phyloP scores from a whole-genome alignment of 495 filamentous ascomycete genomes.

The Copromyces sp. region DNA sequence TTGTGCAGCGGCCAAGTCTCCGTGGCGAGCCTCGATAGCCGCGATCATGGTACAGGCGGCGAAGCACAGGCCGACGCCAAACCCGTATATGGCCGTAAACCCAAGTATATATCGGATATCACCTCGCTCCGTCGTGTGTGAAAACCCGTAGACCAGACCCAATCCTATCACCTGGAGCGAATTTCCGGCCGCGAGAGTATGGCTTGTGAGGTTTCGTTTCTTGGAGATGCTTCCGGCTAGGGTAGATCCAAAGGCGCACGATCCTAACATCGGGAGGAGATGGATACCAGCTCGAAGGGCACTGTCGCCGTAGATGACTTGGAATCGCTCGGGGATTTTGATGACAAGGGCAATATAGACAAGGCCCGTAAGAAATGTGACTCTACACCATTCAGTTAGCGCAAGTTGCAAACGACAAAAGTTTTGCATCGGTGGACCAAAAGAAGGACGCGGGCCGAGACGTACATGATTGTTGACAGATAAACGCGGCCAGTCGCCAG shows the following conservation, averaged over 20 bases:
- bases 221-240: slow-evolving; percentile 35
- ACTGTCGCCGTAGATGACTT: slow-evolving; percentile 42
- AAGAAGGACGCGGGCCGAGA: background rate
- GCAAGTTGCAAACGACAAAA: background rate
- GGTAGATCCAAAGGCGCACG: slow-evolving; percentile 42
- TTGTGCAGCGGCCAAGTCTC: slow-evolving; percentile 44
- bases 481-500: slow-evolving; percentile 30
- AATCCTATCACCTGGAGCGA: slow-evolving; percentile 42
- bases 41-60: slow-evolving; percentile 42
- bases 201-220: slow-evolving; percentile 38
- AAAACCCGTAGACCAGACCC: slow-evolving; percentile 32
- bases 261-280: slow-evolving; percentile 46
- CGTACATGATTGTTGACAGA: slow-evolving; percentile 33
- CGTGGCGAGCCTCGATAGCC: slow-evolving; percentile 34
- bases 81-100: slow-evolving; percentile 44
- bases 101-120: slow-evolving; percentile 33
- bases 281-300: slow-evolving; percentile 45
- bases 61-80: slow-evolving; percentile 43
- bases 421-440: slow-evolving; percentile 4
- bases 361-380: slow-evolving; percentile 45
- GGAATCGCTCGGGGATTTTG: slow-evolving; percentile 50
- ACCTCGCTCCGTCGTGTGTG: slow-evolving; percentile 22
- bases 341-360: slow-evolving; percentile 47
- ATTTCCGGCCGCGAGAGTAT: slow-evolving; percentile 40
- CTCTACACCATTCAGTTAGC: slow-evolving; percentile 19